Percentiles rank a stretch among this genome's conserved stretches.
Conservation (phyloP, 805 yeast genomes). For the Candida parachauliodes region DNA sequence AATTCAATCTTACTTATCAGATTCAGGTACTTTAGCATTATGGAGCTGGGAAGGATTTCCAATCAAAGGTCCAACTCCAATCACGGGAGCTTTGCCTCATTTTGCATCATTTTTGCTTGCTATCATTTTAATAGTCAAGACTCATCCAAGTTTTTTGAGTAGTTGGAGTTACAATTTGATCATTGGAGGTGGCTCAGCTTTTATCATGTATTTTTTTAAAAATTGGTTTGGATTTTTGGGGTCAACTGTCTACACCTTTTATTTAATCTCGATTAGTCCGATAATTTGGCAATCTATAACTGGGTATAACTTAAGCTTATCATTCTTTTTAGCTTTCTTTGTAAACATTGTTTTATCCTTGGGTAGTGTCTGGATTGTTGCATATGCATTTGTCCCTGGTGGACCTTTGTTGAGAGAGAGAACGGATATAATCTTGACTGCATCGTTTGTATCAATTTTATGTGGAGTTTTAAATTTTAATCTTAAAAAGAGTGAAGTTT, state of each 20-base stretch:
- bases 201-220: conserved; percentile 44
- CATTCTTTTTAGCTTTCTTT: conserved; percentile 49
- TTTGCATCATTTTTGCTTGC: conserved; percentile 61
- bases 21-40: conserved; percentile 78
- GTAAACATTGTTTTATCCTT: conserved; percentile 54
- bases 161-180: conserved; percentile 30
- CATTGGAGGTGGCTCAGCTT: conserved; percentile 48
- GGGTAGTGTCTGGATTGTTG: conserved; percentile 95
- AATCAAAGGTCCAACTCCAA: conserved; percentile 79
- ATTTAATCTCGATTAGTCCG: conserved; percentile 61
- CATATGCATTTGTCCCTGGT: conserved; percentile 97
- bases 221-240: conserved; percentile 79
- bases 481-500: conserved; percentile 15
- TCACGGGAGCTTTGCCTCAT: conserved; percentile 74
- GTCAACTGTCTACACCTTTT: conserved; percentile 58
- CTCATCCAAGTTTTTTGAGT: conserved; percentile 20
- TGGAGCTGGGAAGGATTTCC: conserved; percentile 99
- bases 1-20: conserved; percentile 71
- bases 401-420: conserved; percentile 87
- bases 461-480: conserved; percentile 47
- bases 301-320: conserved; percentile 51
- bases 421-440: conserved; percentile 66
- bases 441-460: conserved; percentile 51
- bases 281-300: conserved; percentile 55
- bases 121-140: conserved; percentile 21